Evolutionary conservation across 2,329 filamentous ascomycete species (phyloP).

Genomic region (Aspergillus ruber): DNA sequence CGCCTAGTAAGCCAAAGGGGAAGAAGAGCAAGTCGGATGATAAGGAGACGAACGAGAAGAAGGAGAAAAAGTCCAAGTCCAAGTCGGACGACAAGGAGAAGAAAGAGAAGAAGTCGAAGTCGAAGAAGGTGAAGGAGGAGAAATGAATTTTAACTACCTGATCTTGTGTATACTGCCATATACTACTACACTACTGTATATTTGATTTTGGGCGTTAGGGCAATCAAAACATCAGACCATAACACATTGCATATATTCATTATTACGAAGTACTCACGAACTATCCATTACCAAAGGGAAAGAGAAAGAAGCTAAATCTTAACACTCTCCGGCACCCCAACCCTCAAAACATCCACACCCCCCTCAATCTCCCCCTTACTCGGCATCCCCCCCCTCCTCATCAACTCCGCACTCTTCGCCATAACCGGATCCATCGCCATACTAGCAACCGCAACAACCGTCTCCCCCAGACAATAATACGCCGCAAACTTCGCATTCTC

Average conservation of each 20-base stretch:
- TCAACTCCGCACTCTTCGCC: conserved; percentile 74
- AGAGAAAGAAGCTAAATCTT: conserved; percentile 12
- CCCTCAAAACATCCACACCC: conserved; percentile 37
- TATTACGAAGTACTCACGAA: neutral
- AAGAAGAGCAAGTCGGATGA: conserved; percentile 14
- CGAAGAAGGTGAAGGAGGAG: conserved; percentile 14
- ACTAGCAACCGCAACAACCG: conserved; percentile 79
- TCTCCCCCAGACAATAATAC: conserved; percentile 81
- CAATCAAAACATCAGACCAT: conserved; percentile 10
- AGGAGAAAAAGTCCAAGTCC: conserved; percentile 17
- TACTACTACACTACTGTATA: neutral
- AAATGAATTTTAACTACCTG: neutral
- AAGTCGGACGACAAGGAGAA: conserved; percentile 18
- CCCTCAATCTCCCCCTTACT: conserved; percentile 66
- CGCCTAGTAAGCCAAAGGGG: conserved; percentile 7
- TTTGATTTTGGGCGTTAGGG: conserved; percentile 14
- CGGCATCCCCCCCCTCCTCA: conserved; percentile 76
- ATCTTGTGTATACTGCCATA: conserved; percentile 1
- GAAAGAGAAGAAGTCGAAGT: conserved; percentile 18
- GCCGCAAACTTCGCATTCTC: conserved; percentile 77
- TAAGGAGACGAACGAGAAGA: conserved; percentile 12
- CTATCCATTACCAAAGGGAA: neutral
- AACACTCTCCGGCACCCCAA: conserved; percentile 20
- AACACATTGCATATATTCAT: too few relatives aligned
- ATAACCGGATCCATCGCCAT: conserved; percentile 89